A percentile compares a stretch with the other conserved stretches of the same genome.
Conservation (phyloP, 257 asterid species). For the Nicotiana undulata region DNA sequence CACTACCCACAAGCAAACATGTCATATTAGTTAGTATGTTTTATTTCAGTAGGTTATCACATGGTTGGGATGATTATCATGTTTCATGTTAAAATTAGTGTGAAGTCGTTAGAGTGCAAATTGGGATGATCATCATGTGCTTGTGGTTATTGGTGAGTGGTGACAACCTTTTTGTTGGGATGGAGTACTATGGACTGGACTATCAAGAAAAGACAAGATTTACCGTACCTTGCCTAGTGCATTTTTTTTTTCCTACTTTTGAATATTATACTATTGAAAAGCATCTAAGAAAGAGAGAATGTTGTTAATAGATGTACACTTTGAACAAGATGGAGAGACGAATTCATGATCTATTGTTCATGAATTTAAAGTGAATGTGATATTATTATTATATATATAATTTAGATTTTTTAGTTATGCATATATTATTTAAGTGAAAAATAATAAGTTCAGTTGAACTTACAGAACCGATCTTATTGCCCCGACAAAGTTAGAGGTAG, state of each 20-base stretch:
- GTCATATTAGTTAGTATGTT: background rate
- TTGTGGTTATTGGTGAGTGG: background rate
- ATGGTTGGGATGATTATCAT: background rate
- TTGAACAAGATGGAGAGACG: background rate
- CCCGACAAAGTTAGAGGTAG: too few relatives aligned
- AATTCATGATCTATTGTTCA: background rate
- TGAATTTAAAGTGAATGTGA: too few relatives aligned
- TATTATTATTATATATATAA: too few relatives aligned
- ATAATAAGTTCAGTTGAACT: too few relatives aligned
- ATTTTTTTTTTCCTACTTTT: background rate
- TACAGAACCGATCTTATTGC: too few relatives aligned
- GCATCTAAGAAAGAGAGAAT: background rate
- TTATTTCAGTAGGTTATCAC: slow-evolving; percentile 1
- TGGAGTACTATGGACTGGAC: background rate
- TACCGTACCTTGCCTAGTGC: background rate
- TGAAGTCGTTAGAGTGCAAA: too few relatives aligned
- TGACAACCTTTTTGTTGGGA: background rate
- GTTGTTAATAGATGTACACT: background rate
- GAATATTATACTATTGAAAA: background rate
- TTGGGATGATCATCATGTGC: background rate
- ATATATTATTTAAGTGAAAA: too few relatives aligned
- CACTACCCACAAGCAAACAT: background rate
- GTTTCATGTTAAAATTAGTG: background rate
- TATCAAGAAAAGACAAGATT: background rate
- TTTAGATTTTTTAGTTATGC: too few relatives aligned